Evolutionary conservation across 2,329 filamentous ascomycete genomes (phyloP).

Genomic region (Septoria linicola): DNA sequence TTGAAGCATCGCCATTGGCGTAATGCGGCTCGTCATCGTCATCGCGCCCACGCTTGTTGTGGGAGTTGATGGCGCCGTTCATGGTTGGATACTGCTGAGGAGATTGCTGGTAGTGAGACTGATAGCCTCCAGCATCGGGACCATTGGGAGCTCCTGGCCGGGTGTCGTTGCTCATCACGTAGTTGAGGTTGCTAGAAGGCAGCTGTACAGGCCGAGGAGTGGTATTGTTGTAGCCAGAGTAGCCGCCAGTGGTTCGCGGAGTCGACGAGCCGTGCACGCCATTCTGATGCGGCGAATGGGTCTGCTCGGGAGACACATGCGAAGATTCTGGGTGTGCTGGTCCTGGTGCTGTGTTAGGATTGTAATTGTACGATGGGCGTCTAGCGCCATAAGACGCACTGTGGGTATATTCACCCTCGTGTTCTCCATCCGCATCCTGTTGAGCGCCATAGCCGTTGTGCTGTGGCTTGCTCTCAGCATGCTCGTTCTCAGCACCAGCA

Average conservation of each 20-base stretch:
- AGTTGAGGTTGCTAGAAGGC: conserved; percentile 80
- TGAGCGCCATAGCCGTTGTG: conserved; percentile 58
- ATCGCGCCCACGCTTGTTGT: conserved; percentile 62
- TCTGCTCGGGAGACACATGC: conserved; percentile 76
- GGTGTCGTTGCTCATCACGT: conserved; percentile 74
- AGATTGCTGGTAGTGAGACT: conserved; percentile 62
- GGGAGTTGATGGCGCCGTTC: conserved; percentile 58
- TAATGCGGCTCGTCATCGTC: conserved; percentile 63
- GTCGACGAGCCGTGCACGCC: conserved; percentile 76
- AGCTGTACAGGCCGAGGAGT: conserved; percentile 67
- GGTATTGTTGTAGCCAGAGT: conserved; percentile 70
- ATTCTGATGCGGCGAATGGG: conserved; percentile 78
- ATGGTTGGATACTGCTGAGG: conserved; percentile 55
- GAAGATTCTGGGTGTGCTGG: conserved; percentile 68
- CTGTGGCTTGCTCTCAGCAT: conserved; percentile 61
- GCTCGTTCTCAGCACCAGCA: conserved; percentile 59
- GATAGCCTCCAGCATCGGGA: conserved; percentile 58
- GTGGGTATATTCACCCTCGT: conserved; percentile 78
- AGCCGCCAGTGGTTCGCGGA: conserved; percentile 74
- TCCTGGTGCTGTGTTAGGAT: conserved; percentile 60
- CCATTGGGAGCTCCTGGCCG: conserved; percentile 55
- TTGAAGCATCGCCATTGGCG: conserved; percentile 59
- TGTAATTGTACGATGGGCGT: conserved; percentile 76
- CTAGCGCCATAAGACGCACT: conserved; percentile 68
- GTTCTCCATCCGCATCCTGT: conserved; percentile 40